A percentile compares a stretch with the other conserved stretches of the same genome.
phyloP scores from a whole-genome alignment of 768 basidiomycete species.

The Lentinula edodes region DNA sequence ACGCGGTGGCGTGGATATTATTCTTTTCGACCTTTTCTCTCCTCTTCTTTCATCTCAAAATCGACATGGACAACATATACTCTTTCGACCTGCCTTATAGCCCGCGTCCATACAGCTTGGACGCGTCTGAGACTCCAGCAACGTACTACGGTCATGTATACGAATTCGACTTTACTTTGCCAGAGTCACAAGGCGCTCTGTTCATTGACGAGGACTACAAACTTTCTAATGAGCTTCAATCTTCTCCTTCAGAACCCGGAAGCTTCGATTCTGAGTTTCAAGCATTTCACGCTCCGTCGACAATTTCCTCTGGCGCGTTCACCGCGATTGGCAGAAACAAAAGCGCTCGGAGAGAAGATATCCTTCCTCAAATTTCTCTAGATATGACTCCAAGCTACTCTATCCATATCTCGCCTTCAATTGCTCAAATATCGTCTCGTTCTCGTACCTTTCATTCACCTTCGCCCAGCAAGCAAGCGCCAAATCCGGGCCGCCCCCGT shows the following conservation, averaged over 20 bases:
- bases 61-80: not conserved
- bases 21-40: not conserved
- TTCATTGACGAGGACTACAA: not conserved
- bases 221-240: not conserved
- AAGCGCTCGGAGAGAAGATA: constrained; percentile 1
- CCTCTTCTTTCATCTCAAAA: not conserved
- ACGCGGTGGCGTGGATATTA: constrained; percentile 1
- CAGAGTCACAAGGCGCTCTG: not conserved
- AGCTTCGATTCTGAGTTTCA: not conserved
- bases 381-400: not conserved
- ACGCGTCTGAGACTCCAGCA: constrained; percentile 1
- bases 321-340: not conserved
- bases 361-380: not conserved
- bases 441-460: not conserved
- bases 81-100: not conserved
- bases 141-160: not conserved
- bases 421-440: not conserved
- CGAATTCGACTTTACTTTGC: not conserved
- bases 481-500: not conserved
- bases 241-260: not conserved
- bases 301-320: not conserved
- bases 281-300: not conserved
- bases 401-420: not conserved
- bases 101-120: not conserved
- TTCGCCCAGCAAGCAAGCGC: not conserved